A percentile compares a stretch with the other conserved stretches of the same genome.
These are phyloP conservation scores for Euclidium syriacum DNA, from an alignment of 345 rosid species.

Conservation along the genomic window DNA sequence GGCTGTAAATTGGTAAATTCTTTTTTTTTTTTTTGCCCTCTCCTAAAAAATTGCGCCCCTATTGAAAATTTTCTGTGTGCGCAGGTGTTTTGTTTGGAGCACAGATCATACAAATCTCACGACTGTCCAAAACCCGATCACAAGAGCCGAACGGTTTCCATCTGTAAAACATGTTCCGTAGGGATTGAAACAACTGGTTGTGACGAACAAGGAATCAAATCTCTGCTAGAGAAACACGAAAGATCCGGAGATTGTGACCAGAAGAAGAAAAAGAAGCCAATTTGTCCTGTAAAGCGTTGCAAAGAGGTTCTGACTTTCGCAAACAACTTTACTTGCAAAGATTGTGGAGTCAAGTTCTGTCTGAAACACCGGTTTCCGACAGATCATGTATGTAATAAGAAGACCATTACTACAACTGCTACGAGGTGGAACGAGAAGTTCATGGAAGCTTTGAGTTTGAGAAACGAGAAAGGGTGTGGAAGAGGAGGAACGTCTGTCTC, in stretches of 20 bases:
- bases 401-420: not conserved
- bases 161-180: conserved; percentile 62
- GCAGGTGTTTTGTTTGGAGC: conserved; percentile 77
- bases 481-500: conserved; percentile 25
- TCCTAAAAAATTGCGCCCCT: not conserved
- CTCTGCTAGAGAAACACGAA: conserved; percentile 47
- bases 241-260: conserved; percentile 63
- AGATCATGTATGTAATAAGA: conserved; percentile 55
- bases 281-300: conserved; percentile 63
- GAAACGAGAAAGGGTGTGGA: conserved; percentile 49
- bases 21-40: not conserved
- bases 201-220: conserved; percentile 37
- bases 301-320: conserved; percentile 60
- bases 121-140: conserved; percentile 56
- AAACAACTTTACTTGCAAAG: conserved; percentile 63
- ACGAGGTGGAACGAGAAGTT: conserved; percentile 49
- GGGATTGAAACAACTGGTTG: conserved; percentile 62
- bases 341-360: conserved; percentile 63
- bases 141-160: conserved; percentile 55
- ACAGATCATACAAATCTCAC: conserved; percentile 63
- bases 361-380: conserved; percentile 72
- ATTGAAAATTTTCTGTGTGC: not conserved
- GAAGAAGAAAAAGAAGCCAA: conserved; percentile 53
- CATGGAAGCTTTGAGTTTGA: conserved; percentile 46
- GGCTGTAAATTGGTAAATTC: conserved; percentile 52